These are phyloP conservation scores for Fusarium globosum DNA, from an alignment of 2,329 filamentous ascomycete species.

Conservation along the genomic window DNA sequence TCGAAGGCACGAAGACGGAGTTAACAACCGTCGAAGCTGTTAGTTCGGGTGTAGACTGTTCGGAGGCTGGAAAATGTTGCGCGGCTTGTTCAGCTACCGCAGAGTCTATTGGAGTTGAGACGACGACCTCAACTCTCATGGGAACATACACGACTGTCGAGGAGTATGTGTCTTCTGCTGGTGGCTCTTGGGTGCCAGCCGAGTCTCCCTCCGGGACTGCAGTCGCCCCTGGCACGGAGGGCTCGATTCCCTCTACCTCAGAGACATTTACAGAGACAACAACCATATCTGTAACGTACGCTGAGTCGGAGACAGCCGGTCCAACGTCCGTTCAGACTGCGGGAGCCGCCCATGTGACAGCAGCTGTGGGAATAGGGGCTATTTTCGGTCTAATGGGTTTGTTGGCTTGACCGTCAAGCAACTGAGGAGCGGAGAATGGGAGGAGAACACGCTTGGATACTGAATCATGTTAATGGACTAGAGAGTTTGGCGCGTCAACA, in stretches of 20 bases:
- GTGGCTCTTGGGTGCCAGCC: conserved; percentile 17
- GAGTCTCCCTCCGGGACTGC: conserved; percentile 6
- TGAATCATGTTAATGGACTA: conserved; percentile 21
- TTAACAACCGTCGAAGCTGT: conserved; percentile 36
- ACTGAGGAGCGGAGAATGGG: neutral
- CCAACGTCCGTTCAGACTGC: conserved; percentile 38
- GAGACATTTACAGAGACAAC: conserved; percentile 8
- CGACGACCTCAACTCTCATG: neutral
- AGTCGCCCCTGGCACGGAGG: neutral
- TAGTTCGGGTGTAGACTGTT: conserved; percentile 32
- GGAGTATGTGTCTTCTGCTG: conserved; percentile 27
- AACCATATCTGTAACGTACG: neutral
- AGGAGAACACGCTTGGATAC: neutral
- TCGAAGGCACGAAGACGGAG: conserved; percentile 36
- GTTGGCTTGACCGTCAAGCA: conserved; percentile 30
- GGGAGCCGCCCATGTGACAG: conserved; percentile 36
- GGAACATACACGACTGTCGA: conserved; percentile 19
- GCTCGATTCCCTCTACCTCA: neutral
- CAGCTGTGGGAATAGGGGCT: conserved; percentile 39
- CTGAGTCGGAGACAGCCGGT: conserved; percentile 13
- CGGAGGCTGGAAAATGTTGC: conserved; percentile 31
- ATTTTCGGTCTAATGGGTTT: conserved; percentile 40
- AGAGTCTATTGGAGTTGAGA: neutral
- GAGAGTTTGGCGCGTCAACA: conserved; percentile 12
- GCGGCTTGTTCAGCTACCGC: conserved; percentile 21